phyloP scores from a whole-genome alignment of 306 rosid species.

The Herpetospermum pedunculosum region DNA sequence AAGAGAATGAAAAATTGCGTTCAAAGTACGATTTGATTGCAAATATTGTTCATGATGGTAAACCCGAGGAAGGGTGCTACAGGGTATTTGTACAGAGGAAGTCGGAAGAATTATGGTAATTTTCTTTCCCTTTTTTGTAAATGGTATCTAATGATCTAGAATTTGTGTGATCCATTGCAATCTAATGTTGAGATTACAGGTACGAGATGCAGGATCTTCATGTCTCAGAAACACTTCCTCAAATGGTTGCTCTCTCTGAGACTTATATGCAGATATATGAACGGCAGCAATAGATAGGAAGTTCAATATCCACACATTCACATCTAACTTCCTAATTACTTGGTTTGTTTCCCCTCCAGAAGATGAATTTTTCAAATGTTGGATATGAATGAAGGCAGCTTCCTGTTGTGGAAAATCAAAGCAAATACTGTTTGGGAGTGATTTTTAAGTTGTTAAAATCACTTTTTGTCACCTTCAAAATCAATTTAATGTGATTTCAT shows the following conservation, averaged over 20 bases:
- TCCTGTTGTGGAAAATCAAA: too few species aligned
- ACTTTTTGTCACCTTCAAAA: too few species aligned
- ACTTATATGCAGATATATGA: conserved; percentile 93
- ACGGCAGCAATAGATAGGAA: conserved; percentile 46
- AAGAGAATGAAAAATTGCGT: conserved; percentile 54
- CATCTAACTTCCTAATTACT: neutral
- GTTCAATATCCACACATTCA: neutral
- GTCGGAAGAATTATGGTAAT: conserved; percentile 83
- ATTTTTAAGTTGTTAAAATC: too few species aligned
- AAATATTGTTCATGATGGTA: conserved; percentile 88
- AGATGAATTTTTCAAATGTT: too few species aligned
- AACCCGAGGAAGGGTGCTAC: conserved; percentile 82
- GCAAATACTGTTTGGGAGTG: too few species aligned
- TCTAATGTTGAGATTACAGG: conserved; percentile 26
- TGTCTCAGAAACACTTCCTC: conserved; percentile 89
- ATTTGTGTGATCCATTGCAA: neutral
- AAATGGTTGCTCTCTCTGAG: conserved; percentile 94
- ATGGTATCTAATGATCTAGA: neutral
- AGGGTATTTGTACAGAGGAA: conserved; percentile 87
- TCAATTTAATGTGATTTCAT: too few species aligned
- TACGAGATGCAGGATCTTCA: conserved; percentile 96
- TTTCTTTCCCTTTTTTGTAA: neutral
- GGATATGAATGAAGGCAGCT: too few species aligned
- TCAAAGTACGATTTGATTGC: conserved; percentile 85
- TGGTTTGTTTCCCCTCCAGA: neutral